Conservation (phyloP, 2,329 filamentous ascomycete genomes). For the Clarireedia paspali region DNA sequence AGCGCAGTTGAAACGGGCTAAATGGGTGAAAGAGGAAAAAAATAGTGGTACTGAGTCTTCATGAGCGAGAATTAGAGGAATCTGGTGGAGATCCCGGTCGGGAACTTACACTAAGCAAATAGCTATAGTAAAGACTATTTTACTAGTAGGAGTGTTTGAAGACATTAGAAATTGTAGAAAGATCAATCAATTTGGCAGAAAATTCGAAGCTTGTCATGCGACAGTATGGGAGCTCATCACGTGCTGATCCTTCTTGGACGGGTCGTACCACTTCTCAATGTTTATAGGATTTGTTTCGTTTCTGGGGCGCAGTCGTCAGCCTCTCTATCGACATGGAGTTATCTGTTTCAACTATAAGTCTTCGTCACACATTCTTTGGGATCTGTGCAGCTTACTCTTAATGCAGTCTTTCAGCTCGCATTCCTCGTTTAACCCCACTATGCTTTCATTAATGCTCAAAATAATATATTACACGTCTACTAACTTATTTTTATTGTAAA, state of each 20-base stretch:
- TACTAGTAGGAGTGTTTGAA: neutral
- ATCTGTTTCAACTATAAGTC: neutral
- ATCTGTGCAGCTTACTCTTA: too few relatives aligned
- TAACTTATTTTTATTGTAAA: too few relatives aligned
- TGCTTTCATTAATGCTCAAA: too few relatives aligned
- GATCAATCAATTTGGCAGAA: neutral
- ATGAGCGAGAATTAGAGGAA: neutral
- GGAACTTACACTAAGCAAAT: neutral
- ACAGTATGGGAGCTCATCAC: neutral
- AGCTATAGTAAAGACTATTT: neutral
- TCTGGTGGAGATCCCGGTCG: neutral
- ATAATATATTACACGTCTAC: too few relatives aligned
- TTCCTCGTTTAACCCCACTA: too few relatives aligned
- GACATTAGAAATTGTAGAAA: neutral
- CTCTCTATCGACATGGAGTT: neutral
- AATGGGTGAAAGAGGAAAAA: neutral
- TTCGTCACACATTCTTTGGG: too few relatives aligned
- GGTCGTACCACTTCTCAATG: too few relatives aligned
- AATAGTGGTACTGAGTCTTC: neutral
- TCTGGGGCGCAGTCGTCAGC: neutral
- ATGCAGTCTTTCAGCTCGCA: too few relatives aligned
- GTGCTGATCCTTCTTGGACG: neutral
- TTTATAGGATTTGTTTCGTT: too few relatives aligned
- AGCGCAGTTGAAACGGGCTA: neutral
- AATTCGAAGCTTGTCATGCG: neutral